Conservation (phyloP, 2,329 filamentous ascomycete genomes). For the Coleophoma eucalyptorum region DNA sequence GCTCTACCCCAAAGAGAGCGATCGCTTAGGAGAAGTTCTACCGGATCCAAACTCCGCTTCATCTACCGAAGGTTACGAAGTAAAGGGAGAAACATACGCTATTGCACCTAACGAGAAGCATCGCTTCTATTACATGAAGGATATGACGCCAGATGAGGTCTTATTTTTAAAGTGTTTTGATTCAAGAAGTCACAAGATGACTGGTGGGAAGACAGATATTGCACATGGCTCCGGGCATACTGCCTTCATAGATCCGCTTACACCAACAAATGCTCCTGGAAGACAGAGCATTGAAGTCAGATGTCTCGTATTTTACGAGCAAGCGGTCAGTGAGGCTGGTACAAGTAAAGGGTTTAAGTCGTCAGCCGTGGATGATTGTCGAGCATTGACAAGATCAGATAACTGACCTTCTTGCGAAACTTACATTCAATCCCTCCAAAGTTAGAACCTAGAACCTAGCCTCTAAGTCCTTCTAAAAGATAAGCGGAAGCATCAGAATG, state of each 20-base stretch:
- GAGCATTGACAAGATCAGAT: too few relatives aligned
- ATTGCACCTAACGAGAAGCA: conserved; percentile 55
- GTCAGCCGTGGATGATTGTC: too few relatives aligned
- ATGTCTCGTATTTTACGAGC: conserved; percentile 62
- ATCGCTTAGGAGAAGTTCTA: conserved; percentile 53
- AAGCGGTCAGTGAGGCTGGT: neutral
- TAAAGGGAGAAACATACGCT: conserved; percentile 58
- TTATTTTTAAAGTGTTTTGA: conserved; percentile 78
- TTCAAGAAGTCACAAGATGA: conserved; percentile 42
- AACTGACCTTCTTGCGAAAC: too few relatives aligned
- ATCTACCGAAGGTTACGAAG: conserved; percentile 58
- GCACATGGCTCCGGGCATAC: conserved; percentile 53
- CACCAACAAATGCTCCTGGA: conserved; percentile 60
- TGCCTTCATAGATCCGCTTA: conserved; percentile 72
- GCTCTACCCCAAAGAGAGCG: conserved; percentile 60
- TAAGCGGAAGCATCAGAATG: too few relatives aligned
- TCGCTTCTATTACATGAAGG: conserved; percentile 62
- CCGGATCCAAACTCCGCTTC: conserved; percentile 40
- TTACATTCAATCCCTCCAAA: too few relatives aligned
- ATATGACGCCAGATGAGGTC: conserved; percentile 71
- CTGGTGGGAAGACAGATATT: conserved; percentile 32
- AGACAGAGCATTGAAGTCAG: conserved; percentile 86
- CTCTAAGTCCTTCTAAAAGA: too few relatives aligned
- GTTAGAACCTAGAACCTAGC: too few relatives aligned
- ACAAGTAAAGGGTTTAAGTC: too few relatives aligned